phyloP scores from a whole-genome alignment of 495 filamentous ascomycete genomes.

The Daldinia decipiens region DNA sequence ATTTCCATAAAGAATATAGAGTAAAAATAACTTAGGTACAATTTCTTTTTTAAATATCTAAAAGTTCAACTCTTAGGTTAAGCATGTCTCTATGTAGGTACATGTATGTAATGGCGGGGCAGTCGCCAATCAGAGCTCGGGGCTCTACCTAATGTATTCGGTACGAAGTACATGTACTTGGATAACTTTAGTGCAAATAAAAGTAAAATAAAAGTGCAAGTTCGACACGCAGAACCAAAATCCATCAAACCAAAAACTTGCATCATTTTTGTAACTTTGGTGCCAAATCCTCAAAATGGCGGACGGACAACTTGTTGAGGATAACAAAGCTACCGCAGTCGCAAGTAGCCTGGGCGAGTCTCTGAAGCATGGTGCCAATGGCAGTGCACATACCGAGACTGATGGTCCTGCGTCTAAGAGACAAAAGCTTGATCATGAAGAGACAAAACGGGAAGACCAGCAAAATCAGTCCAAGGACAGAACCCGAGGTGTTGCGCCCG shows the following conservation, averaged over 20 bases:
- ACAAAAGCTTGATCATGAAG: slow-evolving; percentile 42
- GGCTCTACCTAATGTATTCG: slow-evolving; percentile 8
- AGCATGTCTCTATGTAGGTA: background rate
- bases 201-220: background rate
- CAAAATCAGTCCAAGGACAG: slow-evolving; percentile 51
- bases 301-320: slow-evolving; percentile 7
- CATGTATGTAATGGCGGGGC: background rate
- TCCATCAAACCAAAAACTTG: slow-evolving; percentile 17
- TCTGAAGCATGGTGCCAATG: slow-evolving; percentile 21
- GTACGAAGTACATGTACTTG: background rate
- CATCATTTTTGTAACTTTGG: slow-evolving; percentile 7
- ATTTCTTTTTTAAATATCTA: background rate
- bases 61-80: background rate
- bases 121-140: slow-evolving; percentile 14
- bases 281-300: slow-evolving; percentile 16
- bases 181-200: slow-evolving; percentile 12
- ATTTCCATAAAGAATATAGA: background rate
- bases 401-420: slow-evolving; percentile 47
- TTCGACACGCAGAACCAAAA: slow-evolving; percentile 13
- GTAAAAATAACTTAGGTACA: too few relatives aligned
- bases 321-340: background rate
- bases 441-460: slow-evolving; percentile 46
- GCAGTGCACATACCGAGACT: slow-evolving; percentile 16
- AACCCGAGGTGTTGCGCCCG: slow-evolving; percentile 76
- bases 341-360: slow-evolving; percentile 23